phyloP scores from a whole-genome alignment of 805 yeast species.

The Zygosaccharomyces lentus region DNA sequence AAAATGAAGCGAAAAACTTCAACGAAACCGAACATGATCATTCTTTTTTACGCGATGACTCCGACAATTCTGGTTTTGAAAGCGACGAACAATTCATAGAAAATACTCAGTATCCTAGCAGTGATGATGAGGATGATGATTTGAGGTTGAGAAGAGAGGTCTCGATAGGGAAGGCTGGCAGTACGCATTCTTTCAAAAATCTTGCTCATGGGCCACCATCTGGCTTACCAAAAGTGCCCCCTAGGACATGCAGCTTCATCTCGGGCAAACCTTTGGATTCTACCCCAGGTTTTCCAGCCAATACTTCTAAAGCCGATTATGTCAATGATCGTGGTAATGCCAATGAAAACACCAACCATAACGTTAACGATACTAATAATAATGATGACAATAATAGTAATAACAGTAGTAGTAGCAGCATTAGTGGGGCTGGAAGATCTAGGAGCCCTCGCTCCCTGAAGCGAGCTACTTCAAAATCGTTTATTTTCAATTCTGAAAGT shows the following conservation, averaged over 20 bases:
- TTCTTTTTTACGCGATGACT: constrained; percentile 19
- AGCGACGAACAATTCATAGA: constrained; percentile 31
- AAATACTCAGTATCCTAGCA: constrained; percentile 19
- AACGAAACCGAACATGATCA: not conserved
- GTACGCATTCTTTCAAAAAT: constrained; percentile 25
- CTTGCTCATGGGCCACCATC: constrained; percentile 14
- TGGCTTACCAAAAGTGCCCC: constrained; percentile 9
- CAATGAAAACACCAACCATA: not conserved
- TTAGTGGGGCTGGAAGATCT: not conserved
- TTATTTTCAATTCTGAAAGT: constrained; percentile 32
- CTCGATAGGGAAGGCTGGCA: constrained; percentile 28
- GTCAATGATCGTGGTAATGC: not conserved
- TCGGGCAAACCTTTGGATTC: constrained; percentile 26
- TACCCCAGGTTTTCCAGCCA: not conserved
- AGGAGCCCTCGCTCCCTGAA: constrained; percentile 10
- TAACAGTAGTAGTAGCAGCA: not conserved
- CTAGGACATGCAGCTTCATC: constrained; percentile 29
- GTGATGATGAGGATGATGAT: constrained; percentile 22
- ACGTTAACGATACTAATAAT: constrained; percentile 1
- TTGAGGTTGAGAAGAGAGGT: constrained; percentile 24
- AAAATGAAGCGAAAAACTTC: not conserved
- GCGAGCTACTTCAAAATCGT: constrained; percentile 23
- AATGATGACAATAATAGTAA: not conserved
- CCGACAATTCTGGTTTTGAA: constrained; percentile 21
- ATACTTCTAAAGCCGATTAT: not conserved